phyloP scores from a whole-genome alignment of 2,329 filamentous ascomycete species.

The Cladosporium sp. region DNA sequence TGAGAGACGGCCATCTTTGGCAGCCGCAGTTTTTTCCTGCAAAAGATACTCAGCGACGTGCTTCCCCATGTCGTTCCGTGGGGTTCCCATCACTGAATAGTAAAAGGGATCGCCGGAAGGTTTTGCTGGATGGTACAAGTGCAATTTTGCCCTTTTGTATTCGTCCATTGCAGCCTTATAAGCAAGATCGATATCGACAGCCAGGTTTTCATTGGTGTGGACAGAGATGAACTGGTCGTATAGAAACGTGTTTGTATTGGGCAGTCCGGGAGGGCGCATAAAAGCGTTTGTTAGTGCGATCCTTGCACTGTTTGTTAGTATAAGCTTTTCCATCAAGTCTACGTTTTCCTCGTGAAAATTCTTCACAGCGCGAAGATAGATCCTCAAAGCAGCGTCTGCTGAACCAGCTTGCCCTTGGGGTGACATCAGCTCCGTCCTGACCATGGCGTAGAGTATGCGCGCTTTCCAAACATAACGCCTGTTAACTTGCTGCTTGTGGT shows the following conservation, averaged over 20 bases:
- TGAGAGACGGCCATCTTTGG: too few relatives aligned
- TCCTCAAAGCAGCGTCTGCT: slow-evolving; percentile 17
- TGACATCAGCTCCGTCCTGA: slow-evolving; percentile 8
- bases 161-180: not conserved
- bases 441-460: slow-evolving; percentile 18
- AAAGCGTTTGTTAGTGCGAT: not conserved
- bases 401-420: not conserved
- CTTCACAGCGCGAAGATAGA: slow-evolving; percentile 14
- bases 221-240: slow-evolving; percentile 2
- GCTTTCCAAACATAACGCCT: slow-evolving; percentile 21
- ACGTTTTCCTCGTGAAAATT: not conserved
- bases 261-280: not conserved
- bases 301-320: not conserved
- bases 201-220: not conserved
- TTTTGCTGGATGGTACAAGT: slow-evolving; percentile 1
- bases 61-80: too few relatives aligned
- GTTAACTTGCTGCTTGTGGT: not conserved
- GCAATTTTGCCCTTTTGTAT: not conserved
- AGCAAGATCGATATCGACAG: too few relatives aligned
- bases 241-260: not conserved
- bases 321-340: not conserved
- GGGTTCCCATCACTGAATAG: too few relatives aligned
- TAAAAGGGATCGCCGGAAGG: not conserved
- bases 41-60: too few relatives aligned
- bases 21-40: too few relatives aligned